A percentile compares a stretch with the other conserved stretches of the same genome.
Conservation (phyloP, 768 basidiomycete genomes). For the Boletus eberwhitei region DNA sequence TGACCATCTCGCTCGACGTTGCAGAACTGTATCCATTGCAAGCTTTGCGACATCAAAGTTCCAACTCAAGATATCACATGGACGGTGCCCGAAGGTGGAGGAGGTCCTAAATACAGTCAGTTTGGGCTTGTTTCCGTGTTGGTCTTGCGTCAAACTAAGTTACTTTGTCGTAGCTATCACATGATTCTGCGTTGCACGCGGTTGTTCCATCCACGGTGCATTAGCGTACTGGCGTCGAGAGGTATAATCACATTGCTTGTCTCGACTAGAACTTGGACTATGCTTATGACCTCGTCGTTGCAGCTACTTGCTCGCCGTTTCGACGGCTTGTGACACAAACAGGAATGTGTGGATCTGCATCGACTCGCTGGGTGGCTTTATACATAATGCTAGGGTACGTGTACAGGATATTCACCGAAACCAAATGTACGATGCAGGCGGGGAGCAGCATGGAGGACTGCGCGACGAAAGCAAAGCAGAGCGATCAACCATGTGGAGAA, state of each 20-base stretch:
- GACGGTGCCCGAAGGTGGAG: constrained; percentile 95
- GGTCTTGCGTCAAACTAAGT: background rate
- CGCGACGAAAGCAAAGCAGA: too few relatives aligned
- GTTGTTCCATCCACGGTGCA: background rate
- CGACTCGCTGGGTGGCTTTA: too few relatives aligned
- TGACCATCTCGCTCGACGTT: background rate
- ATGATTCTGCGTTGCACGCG: constrained; percentile 1
- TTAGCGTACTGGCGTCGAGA: background rate
- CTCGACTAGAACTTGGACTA: background rate
- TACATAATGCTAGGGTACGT: too few relatives aligned
- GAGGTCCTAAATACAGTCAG: constrained; percentile 93
- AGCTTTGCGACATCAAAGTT: constrained; percentile 93
- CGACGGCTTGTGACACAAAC: too few relatives aligned
- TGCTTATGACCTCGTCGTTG: background rate
- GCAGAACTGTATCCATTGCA: constrained; percentile 92
- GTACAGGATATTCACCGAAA: too few relatives aligned
- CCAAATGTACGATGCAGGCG: too few relatives aligned
- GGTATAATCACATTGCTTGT: background rate
- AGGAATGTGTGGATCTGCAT: too few relatives aligned
- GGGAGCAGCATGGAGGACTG: too few relatives aligned
- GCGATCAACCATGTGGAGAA: too few relatives aligned
- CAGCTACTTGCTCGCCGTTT: background rate
- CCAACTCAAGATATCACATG: constrained; percentile 97
- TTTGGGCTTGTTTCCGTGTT: background rate
- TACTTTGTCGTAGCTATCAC: constrained; percentile 12